phyloP scores from a whole-genome alignment of 306 rosid species.

The Trifolium dubium region DNA sequence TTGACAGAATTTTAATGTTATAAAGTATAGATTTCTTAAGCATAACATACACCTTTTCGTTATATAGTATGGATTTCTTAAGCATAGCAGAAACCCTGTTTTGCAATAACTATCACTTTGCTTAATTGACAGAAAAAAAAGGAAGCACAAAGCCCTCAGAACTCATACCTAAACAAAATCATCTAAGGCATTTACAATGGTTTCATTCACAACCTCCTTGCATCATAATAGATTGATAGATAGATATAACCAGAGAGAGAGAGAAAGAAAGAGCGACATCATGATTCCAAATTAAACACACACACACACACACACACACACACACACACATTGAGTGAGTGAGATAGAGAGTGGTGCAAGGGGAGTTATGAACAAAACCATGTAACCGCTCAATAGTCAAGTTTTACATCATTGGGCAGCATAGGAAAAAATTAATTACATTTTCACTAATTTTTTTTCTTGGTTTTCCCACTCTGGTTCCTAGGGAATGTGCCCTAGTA shows the following conservation, averaged over 20 bases:
- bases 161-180: constrained; percentile 32
- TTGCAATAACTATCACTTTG: background rate
- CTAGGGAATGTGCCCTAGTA: too few species aligned
- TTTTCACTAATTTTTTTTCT: background rate
- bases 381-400: constrained; percentile 16
- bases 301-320: background rate
- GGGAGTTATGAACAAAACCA: constrained; percentile 41
- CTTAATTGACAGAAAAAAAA: background rate
- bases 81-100: background rate
- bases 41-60: too few species aligned
- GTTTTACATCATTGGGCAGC: constrained; percentile 45
- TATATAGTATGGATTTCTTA: background rate
- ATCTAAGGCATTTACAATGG: constrained; percentile 5
- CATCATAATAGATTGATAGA: background rate
- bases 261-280: background rate
- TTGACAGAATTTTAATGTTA: background rate
- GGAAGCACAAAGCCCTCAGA: constrained; percentile 28
- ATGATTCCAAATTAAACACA: background rate
- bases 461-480: too few species aligned
- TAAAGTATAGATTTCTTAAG: too few species aligned
- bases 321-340: background rate
- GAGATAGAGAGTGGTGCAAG: constrained; percentile 25
- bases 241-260: background rate
- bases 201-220: background rate
- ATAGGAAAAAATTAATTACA: background rate